Percentiles rank a stretch among this genome's conserved stretches.
Conservation (phyloP, 345 rosid species). For the Brassica cretica region DNA sequence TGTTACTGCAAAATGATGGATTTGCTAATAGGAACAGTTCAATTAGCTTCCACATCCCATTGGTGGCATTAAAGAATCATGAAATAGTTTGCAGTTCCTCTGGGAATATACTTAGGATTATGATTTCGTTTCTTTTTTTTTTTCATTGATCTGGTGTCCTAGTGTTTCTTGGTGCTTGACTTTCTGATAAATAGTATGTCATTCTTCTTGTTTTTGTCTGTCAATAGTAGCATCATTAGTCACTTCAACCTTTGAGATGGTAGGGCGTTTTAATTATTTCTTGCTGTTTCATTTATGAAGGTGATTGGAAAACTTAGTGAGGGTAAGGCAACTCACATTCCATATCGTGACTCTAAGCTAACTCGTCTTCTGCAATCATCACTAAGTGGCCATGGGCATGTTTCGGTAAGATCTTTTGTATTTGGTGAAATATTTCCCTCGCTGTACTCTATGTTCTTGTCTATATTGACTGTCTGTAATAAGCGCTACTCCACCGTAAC, state of each 20-base stretch:
- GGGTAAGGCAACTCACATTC: conserved; percentile 99
- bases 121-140: neutral
- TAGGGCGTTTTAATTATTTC: conserved; percentile 15
- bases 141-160: conserved; percentile 5
- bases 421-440: conserved; percentile 14
- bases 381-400: conserved; percentile 96
- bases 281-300: conserved; percentile 49
- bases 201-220: neutral
- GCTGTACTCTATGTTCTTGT: neutral
- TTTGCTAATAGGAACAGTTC: neutral
- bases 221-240: conserved; percentile 13
- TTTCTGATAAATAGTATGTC: conserved; percentile 3
- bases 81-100: conserved; percentile 8
- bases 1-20: neutral
- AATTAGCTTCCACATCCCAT: neutral
- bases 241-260: neutral
- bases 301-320: conserved; percentile 98
- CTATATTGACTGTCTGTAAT: conserved; percentile 1
- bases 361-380: conserved; percentile 99
- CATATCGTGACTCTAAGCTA: conserved; percentile 97
- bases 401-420: conserved; percentile 66
- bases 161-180: conserved; percentile 4
- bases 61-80: conserved; percentile 8
- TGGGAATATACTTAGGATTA: conserved; percentile 2
- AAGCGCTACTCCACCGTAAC: neutral